Evolutionary conservation across 2,329 filamentous ascomycete genomes (phyloP).

Genomic region (Stagonosporopsis cucurbitacearum): DNA sequence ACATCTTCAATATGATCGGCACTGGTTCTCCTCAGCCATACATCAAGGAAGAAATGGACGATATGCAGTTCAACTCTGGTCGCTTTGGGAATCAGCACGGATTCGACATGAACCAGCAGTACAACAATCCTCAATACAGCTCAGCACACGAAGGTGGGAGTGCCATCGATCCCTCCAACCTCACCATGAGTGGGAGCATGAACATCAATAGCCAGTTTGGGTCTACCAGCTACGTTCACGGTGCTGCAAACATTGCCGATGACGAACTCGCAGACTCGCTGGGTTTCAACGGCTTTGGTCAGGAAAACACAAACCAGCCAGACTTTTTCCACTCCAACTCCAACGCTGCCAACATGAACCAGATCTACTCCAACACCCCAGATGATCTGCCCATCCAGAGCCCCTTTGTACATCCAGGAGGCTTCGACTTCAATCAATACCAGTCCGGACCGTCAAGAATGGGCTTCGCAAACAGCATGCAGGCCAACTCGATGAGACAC

Average conservation of each 20-base stretch:
- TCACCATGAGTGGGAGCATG: conserved; percentile 71
- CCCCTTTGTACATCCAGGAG: conserved; percentile 73
- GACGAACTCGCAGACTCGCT: conserved; percentile 83
- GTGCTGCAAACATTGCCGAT: conserved; percentile 80
- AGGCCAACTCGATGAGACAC: conserved; percentile 41
- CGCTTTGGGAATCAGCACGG: conserved; percentile 57
- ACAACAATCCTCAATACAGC: conserved; percentile 56
- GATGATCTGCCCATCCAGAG: conserved; percentile 92
- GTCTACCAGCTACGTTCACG: conserved; percentile 74
- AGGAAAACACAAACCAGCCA: conserved; percentile 63
- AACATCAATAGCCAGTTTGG: conserved; percentile 63
- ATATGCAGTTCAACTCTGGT: conserved; percentile 62
- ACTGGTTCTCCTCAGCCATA: conserved; percentile 64
- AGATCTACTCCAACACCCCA: conserved; percentile 85
- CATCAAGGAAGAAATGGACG: conserved; percentile 73
- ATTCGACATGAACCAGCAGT: conserved; percentile 61
- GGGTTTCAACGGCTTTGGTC: conserved; percentile 61
- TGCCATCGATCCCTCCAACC: conserved; percentile 81
- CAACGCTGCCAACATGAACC: conserved; percentile 69
- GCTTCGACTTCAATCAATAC: conserved; percentile 80
- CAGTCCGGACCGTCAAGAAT: conserved; percentile 68
- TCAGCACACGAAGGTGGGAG: conserved; percentile 46
- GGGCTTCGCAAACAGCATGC: conserved; percentile 42
- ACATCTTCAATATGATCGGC: conserved; percentile 61
- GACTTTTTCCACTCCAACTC: conserved; percentile 57